Evolutionary conservation across 345 rosid genomes (phyloP), one percentile per base, ranked within the genome.

Genomic region (Linum tenue): DNA sequence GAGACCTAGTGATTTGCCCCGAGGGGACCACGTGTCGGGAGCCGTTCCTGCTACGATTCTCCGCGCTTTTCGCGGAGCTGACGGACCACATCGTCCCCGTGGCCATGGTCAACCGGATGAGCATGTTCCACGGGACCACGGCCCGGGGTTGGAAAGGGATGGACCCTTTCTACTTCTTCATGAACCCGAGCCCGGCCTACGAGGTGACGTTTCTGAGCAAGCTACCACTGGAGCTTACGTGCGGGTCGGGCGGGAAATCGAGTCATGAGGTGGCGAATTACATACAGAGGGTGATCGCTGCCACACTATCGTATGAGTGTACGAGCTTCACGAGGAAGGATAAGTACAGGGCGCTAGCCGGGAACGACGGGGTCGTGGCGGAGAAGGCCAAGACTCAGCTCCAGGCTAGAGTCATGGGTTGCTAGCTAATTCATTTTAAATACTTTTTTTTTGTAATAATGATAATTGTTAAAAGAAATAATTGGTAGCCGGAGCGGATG

Each of bases 21-120:
- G 95, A 89, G 66, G 98, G 96, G 42, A 91, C 95, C 59, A 89
- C 95, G 3, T 89, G 96, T 55, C 76, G 92, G 12, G 98, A 91
- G 62, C 98, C 96, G 0, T 89, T 86, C 69, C 71, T 91, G 65
- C 65, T 88, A 17, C 71, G 98, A 53, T 86, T 91, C 62, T 85
- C 90, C 0, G 88, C 92, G n/a, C 65, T 86, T 55, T 91, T 91
- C 41, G 86, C 89, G 0, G 95, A 91, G 67, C 64, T 88, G 62
- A 91, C 96, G 0, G 88, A 86, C 56, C 75, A 80, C 57, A 78
- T 88, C 14, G 94, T 88, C 39, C 97, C 96, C 0, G 94, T 91
- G 35, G 96, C 97, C 0, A 85, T 85, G 94, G 79, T 77, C 22
- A 86, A 81, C 43, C 70, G 81, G 62, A 84, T 85, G 70, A 88